Evolutionary conservation across 2,329 filamentous ascomycete genomes (phyloP).

Genomic region (Exserohilum turcica): DNA sequence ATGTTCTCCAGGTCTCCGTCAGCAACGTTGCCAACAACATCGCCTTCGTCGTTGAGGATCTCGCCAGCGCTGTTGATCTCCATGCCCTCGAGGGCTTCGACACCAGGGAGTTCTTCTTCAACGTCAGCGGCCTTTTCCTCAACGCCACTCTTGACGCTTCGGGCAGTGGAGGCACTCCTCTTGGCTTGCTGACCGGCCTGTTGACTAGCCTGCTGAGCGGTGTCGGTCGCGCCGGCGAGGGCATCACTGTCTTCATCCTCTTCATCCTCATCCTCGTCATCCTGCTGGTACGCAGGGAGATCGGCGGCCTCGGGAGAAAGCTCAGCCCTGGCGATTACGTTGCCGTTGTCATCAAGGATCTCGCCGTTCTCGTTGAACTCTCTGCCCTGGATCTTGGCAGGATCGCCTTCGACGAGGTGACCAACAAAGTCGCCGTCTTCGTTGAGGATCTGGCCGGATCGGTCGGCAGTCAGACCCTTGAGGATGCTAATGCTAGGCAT

Average conservation of each 20-base stretch:
- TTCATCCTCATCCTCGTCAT: conserved; percentile 26
- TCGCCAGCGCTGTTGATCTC: conserved; percentile 57
- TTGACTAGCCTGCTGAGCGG: conserved; percentile 29
- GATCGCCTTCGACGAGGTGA: conserved; percentile 55
- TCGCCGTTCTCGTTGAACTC: conserved; percentile 60
- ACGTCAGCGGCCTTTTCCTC: conserved; percentile 47
- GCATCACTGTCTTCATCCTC: conserved; percentile 36
- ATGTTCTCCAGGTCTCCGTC: conserved; percentile 50
- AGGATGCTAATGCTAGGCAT: conserved; percentile 54
- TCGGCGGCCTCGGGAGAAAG: conserved; percentile 54
- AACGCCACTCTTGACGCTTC: conserved; percentile 37
- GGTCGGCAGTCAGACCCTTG: conserved; percentile 55
- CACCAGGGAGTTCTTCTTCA: conserved; percentile 57
- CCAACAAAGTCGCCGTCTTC: conserved; percentile 58
- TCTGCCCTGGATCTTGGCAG: conserved; percentile 54
- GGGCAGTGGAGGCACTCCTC: not conserved
- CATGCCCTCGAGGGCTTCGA: conserved; percentile 58
- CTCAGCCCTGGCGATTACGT: conserved; percentile 59
- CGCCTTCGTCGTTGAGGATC: conserved; percentile 55
- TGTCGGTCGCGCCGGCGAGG: conserved; percentile 19
- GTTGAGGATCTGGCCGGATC: conserved; percentile 56
- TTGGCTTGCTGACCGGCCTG: conserved; percentile 40
- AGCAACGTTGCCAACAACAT: conserved; percentile 56
- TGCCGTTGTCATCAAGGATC: conserved; percentile 60
- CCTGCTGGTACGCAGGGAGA: conserved; percentile 41